Conservation (phyloP, 108 stramenopile genomes). For the Chaetoceros tenuissimus region DNA sequence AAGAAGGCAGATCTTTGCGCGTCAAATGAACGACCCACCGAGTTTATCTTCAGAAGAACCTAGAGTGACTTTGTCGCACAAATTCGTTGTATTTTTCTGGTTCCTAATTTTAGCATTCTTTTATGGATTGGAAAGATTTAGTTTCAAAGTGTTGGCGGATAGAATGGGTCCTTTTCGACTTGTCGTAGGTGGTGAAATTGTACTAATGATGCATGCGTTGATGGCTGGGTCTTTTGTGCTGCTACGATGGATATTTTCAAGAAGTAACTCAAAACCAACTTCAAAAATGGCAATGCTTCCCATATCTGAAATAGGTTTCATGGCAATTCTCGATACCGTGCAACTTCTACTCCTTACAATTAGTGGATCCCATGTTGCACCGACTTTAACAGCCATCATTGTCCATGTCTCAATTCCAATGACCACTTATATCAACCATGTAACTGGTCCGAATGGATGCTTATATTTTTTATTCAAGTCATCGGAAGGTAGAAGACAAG, state of each 20-base stretch:
- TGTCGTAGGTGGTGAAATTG: slow-evolving; percentile 48
- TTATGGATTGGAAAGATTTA: slow-evolving; percentile 68
- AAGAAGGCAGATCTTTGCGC: slow-evolving; percentile 3
- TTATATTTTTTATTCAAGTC: slow-evolving; percentile 13
- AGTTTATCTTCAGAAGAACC: slow-evolving; percentile 6
- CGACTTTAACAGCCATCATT: slow-evolving; percentile 75
- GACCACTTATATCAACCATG: slow-evolving; percentile 61
- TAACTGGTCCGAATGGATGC: slow-evolving; percentile 55
- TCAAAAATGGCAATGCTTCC: slow-evolving; percentile 3
- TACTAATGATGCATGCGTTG: slow-evolving; percentile 51
- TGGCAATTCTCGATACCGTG: slow-evolving; percentile 77
- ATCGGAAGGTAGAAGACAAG: slow-evolving; percentile 1
- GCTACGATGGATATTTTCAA: slow-evolving; percentile 22
- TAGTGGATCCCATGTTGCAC: slow-evolving; percentile 69
- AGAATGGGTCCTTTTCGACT: slow-evolving; percentile 74
- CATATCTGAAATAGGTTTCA: slow-evolving; percentile 24
- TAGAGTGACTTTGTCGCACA: slow-evolving; percentile 16
- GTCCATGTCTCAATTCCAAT: slow-evolving; percentile 70
- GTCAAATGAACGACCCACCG: slow-evolving; percentile 15
- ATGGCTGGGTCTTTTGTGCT: slow-evolving; percentile 42
- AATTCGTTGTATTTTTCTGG: slow-evolving; percentile 69
- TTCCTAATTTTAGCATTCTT: slow-evolving; percentile 50
- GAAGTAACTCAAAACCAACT: not conserved
- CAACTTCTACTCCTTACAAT: slow-evolving; percentile 64
- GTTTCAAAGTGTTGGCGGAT: slow-evolving; percentile 76